These are phyloP conservation scores for Daldinia bambusicola DNA, from an alignment of 495 filamentous ascomycete genomes.

Conservation along the genomic window DNA sequence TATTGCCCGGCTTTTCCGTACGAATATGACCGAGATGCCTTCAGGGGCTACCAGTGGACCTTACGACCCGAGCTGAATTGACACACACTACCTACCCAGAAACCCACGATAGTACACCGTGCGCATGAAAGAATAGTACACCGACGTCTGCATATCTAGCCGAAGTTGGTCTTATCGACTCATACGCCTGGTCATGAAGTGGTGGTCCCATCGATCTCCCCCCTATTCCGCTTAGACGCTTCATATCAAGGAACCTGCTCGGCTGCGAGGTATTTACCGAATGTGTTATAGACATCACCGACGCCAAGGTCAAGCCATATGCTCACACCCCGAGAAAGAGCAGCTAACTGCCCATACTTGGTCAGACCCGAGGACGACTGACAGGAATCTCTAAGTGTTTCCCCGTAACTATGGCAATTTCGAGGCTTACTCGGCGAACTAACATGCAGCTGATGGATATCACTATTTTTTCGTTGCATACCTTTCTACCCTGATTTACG, in stretches of 20 bases:
- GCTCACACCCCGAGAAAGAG: neutral
- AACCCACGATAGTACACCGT: slow-evolving; percentile 1
- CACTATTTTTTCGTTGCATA: no score
- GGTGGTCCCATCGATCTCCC: neutral
- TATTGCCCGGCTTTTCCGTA: neutral
- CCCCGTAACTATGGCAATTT: neutral
- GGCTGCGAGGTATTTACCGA: neutral
- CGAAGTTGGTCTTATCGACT: neutral
- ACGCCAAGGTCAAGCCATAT: neutral
- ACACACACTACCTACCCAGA: neutral
- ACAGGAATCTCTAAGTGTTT: neutral
- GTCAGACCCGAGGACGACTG: no score
- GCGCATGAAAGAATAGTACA: neutral
- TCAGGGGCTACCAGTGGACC: neutral
- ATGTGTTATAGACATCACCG: neutral
- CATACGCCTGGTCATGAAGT: neutral
- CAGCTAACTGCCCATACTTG: neutral
- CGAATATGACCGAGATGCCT: neutral
- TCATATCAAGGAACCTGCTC: neutral
- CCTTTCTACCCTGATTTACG: neutral
- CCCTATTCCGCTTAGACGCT: neutral
- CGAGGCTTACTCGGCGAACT: neutral
- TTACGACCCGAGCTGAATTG: neutral
- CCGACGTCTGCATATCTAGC: neutral
- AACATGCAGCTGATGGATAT: neutral